Evolutionary conservation across 164 flowering plant species (phyloP).

Genomic region (Pachysandra terminalis): DNA sequence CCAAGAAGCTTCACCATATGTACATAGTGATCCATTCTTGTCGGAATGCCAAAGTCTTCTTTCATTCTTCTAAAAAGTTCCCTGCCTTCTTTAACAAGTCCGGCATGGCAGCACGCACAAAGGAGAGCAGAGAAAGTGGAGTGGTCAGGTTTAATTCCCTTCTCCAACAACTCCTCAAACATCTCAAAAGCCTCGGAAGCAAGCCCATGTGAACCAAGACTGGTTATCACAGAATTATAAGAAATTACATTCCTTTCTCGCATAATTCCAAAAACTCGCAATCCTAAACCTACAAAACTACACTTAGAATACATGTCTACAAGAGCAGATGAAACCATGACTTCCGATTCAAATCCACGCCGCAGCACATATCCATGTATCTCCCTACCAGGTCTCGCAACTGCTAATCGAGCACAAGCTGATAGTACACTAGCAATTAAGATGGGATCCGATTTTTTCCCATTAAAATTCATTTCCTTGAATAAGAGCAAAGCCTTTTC

Average conservation of each 20-base stretch:
- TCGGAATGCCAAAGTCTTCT: conserved; percentile 44
- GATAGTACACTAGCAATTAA: conserved; percentile 51
- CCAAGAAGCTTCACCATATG: conserved; percentile 83
- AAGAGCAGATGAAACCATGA: conserved; percentile 62
- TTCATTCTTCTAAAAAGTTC: conserved; percentile 51
- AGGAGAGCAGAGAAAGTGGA: conserved; percentile 74
- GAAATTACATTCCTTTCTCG: conserved; percentile 35
- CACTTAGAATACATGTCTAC: conserved; percentile 76
- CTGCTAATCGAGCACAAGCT: conserved; percentile 52
- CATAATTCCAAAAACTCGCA: conserved; percentile 42
- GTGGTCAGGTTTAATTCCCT: conserved; percentile 55
- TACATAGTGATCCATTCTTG: conserved; percentile 66
- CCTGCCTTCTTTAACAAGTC: conserved; percentile 50
- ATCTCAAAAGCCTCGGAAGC: conserved; percentile 40
- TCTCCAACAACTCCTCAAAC: conserved; percentile 44
- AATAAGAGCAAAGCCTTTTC: conserved; percentile 40
- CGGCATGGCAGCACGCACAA: conserved; percentile 66
- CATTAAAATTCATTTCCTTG: conserved; percentile 34
- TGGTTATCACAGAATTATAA: conserved; percentile 59
- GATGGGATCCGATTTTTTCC: conserved; percentile 43
- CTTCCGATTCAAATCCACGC: conserved; percentile 37
- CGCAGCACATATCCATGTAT: conserved; percentile 64
- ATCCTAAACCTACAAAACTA: conserved; percentile 46
- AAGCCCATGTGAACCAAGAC: conserved; percentile 68
- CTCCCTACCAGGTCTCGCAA: conserved; percentile 44